Percentiles rank a stretch among this genome's conserved stretches.
phyloP scores from a whole-genome alignment of 2,329 filamentous ascomycete genomes.

The Grosmannia huntii region DNA sequence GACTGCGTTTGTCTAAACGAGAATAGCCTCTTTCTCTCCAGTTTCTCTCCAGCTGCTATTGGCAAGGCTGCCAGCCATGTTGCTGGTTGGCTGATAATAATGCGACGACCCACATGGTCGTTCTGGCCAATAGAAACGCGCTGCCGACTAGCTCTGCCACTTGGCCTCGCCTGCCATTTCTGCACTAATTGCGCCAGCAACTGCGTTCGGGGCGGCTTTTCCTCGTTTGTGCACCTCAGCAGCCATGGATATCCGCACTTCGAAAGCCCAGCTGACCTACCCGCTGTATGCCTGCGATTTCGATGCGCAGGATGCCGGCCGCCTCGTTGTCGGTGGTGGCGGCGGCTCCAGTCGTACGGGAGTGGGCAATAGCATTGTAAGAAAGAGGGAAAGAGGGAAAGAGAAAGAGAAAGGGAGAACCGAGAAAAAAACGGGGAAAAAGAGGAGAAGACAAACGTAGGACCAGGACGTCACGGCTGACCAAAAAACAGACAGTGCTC shows the following conservation, averaged over 20 bases:
- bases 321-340: slow-evolving; percentile 73
- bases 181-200: neutral
- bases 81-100: no score
- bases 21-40: no score
- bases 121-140: neutral
- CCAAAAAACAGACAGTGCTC: slow-evolving; percentile 46
- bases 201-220: neutral
- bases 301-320: slow-evolving; percentile 63
- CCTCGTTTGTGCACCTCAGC: neutral
- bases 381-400: slow-evolving; percentile 18
- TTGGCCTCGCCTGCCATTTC: neutral
- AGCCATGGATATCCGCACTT: slow-evolving; percentile 26
- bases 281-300: slow-evolving; percentile 83
- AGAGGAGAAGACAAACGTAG: neutral
- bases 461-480: neutral
- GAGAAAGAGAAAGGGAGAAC: neutral
- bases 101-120: neutral
- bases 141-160: neutral
- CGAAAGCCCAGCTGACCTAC: slow-evolving; percentile 61
- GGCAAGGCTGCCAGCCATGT: neutral
- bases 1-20: neutral
- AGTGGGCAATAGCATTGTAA: slow-evolving; percentile 75
- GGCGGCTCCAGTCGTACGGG: slow-evolving; percentile 72
- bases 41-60: neutral
- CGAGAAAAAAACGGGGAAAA: no score